Evolutionary conservation across 73 alveolate species (phyloP), one percentile per base, ranked within the genome.

Genomic region (Tetrahymena malaccensis): DNA sequence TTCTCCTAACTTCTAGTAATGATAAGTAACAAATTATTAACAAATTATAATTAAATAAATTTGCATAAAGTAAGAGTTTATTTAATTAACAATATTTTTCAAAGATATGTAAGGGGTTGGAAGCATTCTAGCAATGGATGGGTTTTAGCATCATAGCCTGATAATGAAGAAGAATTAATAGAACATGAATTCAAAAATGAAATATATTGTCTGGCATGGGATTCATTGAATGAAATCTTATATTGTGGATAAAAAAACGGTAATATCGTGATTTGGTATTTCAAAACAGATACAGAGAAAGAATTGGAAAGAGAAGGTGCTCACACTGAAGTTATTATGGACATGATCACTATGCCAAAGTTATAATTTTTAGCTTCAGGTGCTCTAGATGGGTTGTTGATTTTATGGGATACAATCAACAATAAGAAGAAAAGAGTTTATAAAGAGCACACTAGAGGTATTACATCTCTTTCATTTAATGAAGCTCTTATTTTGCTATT

Each of bases 231-330:
- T 84, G 95, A 97, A 96, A 96, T 96, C 31, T 94, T 98, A 50
- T 98, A 98, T 94, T 96, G 98, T 85, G 99, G 99, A 37, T 58
- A 97, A 70, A 96, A 97, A 44, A 98, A 96, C 83, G 99, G 99
- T n/a, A 70, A 83, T 40, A 97, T 98, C n/a, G 96, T 97, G 94
- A 94, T 98, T 21, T 98, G 99, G 99, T 97, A 96, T 93, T 94
- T 97, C n/a, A 96, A 96, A 94, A 95, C 96, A 1, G 98, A 94
- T 93, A 98, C 96, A 35, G 94, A 94, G 94, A 84, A 85, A 13
- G 96, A 97, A 96, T 70, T 96, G 33, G 95, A 95, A 96, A 43
- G 94, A 43, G 94, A 97, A 40, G 97, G 97, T 3, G 98, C 98
- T 8, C 99, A 98, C 94, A 95, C 96, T 43, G 98, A 97, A 43